Evolutionary conservation across 202 grass and related monocot species (phyloP), one percentile per base, ranked within the genome.

Genomic region (Thinopyrum obtusiflorum): DNA sequence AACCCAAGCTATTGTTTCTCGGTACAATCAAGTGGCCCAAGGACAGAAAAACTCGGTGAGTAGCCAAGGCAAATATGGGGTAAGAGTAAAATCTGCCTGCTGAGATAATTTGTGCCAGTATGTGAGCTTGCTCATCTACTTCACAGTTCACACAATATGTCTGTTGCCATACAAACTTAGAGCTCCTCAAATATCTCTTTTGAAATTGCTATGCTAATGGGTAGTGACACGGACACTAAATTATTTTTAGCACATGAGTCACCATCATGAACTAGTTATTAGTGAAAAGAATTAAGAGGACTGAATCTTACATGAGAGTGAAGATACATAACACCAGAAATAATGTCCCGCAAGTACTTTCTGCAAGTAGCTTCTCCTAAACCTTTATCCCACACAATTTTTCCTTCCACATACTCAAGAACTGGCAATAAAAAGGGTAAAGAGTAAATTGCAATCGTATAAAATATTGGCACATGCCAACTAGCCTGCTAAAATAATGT

Each of bases 321-420:
- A 75, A 98, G 96, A 86, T 95, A 98, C 72, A 95, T 89, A 64
- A 98, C 79, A 78, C 91, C 91, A 80, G 84, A 89, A 68, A 98
- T 85, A 57, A 98, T 95, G 86, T 92, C 93, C 77, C 91, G 82
- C 69, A 98, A 82, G 60, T 92, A 98, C 83, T 80, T 92, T 86
- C 89, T 91, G 77, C 84, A 77, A 35, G 90, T 92, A 89, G 17
- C 87, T 91, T 95, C 93, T 57, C 83, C 85, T 87, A 95, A 76
- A 85, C 86, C 90, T 39, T 84, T 86, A 25, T 88, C 89, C 78
- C 88, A 98, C 32, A 94, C 77, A 90, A 91, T 89, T 82, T 94
- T 92, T 29, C 89, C 87, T 89, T 98, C 93, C 8, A 94, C 88
- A 64, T 95, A 94, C 84, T 98, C 96, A 68, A 98, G 86, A 89